Conservation (phyloP, 2,329 filamentous ascomycete species). For the Diplodia scrobiculata region DNA sequence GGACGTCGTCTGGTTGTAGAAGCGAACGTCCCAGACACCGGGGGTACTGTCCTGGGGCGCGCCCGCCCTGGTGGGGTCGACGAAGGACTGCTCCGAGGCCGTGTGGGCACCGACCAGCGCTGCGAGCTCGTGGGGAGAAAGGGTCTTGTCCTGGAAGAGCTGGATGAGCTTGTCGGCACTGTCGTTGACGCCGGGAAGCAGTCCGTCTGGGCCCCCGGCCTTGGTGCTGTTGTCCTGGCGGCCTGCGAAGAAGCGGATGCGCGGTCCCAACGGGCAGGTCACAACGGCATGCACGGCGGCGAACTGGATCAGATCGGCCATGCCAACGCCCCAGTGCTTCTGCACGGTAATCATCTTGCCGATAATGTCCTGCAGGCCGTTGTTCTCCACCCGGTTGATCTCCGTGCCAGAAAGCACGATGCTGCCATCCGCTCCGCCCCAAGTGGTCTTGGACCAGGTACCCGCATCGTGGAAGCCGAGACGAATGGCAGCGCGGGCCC, state of each 20-base stretch:
- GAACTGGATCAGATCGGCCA: constrained; percentile 60
- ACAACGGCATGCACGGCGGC: constrained; percentile 39
- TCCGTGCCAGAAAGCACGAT: constrained; percentile 46
- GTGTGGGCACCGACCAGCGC: constrained; percentile 60
- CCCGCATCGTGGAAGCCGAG: constrained; percentile 43
- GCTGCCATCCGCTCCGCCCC: constrained; percentile 49
- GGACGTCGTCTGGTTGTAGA: constrained; percentile 48
- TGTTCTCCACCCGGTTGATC: constrained; percentile 46
- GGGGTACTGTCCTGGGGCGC: constrained; percentile 54
- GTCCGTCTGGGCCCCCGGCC: constrained; percentile 46
- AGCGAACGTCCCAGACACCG: constrained; percentile 55
- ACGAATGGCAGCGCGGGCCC: constrained; percentile 38
- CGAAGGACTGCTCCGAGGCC: constrained; percentile 52
- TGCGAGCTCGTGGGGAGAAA: constrained; percentile 54
- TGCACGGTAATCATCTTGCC: constrained; percentile 45
- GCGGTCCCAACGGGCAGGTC: constrained; percentile 57
- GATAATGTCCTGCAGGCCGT: constrained; percentile 51
- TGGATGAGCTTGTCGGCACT: constrained; percentile 50
- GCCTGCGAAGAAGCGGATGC: constrained; percentile 56
- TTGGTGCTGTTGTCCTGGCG: constrained; percentile 48
- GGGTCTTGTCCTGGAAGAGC: constrained; percentile 56
- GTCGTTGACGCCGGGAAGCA: constrained; percentile 51
- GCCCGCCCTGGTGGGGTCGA: constrained; percentile 45
- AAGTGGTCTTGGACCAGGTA: constrained; percentile 39
- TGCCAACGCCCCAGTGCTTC: constrained; percentile 49